A percentile compares a stretch with the other conserved stretches of the same genome.
Conservation (phyloP, 2,329 filamentous ascomycete species). For the Diaporthe aspalathi region DNA sequence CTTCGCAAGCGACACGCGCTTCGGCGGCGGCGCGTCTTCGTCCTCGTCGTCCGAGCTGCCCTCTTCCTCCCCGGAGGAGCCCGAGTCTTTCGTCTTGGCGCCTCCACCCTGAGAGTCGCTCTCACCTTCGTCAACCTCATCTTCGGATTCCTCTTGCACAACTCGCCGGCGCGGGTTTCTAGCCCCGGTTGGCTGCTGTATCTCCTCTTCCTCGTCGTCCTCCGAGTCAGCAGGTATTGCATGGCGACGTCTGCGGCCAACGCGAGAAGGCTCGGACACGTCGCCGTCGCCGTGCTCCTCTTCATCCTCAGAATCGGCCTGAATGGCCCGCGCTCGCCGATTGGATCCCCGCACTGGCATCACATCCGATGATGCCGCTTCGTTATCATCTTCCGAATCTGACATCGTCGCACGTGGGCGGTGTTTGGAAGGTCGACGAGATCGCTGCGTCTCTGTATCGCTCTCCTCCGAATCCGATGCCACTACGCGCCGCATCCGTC, state of each 20-base stretch:
- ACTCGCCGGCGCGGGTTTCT: not conserved
- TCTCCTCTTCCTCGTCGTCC: slow-evolving; percentile 29
- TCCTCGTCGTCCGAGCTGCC: slow-evolving; percentile 16
- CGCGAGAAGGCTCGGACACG: not conserved
- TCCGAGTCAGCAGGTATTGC: not conserved
- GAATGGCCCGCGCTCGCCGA: slow-evolving; percentile 9
- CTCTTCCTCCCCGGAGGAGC: not conserved
- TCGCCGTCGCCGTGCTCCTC: not conserved
- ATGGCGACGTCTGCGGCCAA: not conserved
- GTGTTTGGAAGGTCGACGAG: not conserved
- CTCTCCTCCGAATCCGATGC: slow-evolving; percentile 26
- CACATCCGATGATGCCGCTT: not conserved
- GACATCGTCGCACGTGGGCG: not conserved
- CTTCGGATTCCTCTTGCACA: slow-evolving; percentile 16
- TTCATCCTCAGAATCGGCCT: slow-evolving; percentile 11
- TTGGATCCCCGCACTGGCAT: not conserved
- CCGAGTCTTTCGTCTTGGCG: not conserved
- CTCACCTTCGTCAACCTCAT: slow-evolving; percentile 12
- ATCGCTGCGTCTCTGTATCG: slow-evolving; percentile 1
- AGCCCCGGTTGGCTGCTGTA: not conserved
- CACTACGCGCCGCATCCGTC: slow-evolving; percentile 12
- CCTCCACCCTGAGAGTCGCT: slow-evolving; percentile 5
- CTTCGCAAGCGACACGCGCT: slow-evolving; percentile 33
- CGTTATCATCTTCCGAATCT: slow-evolving; percentile 31
- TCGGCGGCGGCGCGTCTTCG: slow-evolving; percentile 27